A percentile compares a stretch with the other conserved stretches of the same genome.
Evolutionary conservation across 164 flowering plant species (phyloP).

Genomic region (Malania oleifera): DNA sequence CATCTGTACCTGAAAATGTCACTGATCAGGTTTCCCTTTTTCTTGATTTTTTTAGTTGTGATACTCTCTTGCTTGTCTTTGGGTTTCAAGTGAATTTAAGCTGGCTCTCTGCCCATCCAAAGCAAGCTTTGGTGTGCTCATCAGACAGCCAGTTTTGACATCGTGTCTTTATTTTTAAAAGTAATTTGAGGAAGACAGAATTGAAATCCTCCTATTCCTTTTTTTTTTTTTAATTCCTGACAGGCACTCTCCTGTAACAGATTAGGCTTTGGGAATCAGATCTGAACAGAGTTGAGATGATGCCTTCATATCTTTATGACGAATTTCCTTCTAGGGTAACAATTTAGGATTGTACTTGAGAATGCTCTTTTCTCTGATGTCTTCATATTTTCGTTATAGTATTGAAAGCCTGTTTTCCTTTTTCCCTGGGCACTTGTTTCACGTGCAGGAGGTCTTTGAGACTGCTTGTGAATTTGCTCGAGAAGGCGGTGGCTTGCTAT

Average conservation of each 20-base stretch:
- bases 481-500: constrained; percentile 51
- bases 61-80: neutral
- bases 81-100: neutral
- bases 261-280: constrained; percentile 88
- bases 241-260: constrained; percentile 31
- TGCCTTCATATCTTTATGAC: constrained; percentile 56
- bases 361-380: neutral
- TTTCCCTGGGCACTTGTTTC: too few relatives aligned
- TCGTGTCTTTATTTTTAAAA: too few relatives aligned
- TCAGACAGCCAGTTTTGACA: neutral
- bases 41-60: neutral
- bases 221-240: constrained; percentile 6
- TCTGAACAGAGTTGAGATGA: constrained; percentile 64
- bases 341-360: neutral
- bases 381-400: neutral
- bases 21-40: constrained; percentile 73
- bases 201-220: neutral
- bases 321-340: constrained; percentile 76
- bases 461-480: constrained; percentile 83
- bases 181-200: too few relatives aligned
- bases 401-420: neutral
- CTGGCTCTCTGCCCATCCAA: neutral
- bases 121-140: neutral
- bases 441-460: constrained; percentile 77
- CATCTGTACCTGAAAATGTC: constrained; percentile 92